Base-by-base conservation (phyloP, 1,284 basidiomycete species). In the Cutaneotrichosporon sp. region DNA sequence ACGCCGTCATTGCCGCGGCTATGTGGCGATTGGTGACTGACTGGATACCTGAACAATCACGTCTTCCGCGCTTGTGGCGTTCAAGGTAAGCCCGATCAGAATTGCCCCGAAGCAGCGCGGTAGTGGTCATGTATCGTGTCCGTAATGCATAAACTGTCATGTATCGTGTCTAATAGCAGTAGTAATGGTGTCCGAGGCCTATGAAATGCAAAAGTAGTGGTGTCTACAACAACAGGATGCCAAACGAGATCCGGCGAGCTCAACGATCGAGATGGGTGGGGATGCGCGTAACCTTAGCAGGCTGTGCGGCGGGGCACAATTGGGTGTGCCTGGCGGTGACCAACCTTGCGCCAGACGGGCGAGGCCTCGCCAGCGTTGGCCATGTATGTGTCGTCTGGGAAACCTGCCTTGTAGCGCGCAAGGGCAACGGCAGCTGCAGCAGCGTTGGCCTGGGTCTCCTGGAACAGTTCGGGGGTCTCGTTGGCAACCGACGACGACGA, bases 311-410 rank as follows among this genome's bases (percentile, higher is more conserved):
- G 52, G 22, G 41, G 40, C 34, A 54, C 26, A 13, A 56, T 18
- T n/a, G 50, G 34, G n/a, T 51, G 49, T 8, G 46, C 50, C 51
- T 55, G 57, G 34, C 54, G 38, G 36, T 55, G 37, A 30, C 50
- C 50, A 14, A 55, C 44, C 45, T 55, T 59, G 47, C 49, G 52
- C 57, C 57, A 59, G 26, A 46, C 34, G 1, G 55, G 55, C 14
- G 55, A 52, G 9, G 42, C 47, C 5, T 43, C 22, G 26, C 46
- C 41, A 7, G 51, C 30, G 21, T 38, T 36, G 45, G 17, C 20
- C 39, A 53, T 44, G 45, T 43, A 49, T 23, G 33, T 43, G 39
- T 53, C 46, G 13, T 53, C 51, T 18, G 51, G 20, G 51, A 41
- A 52, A 14, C 23, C 12, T 33, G 42, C 36, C 49, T 52, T 45